Conservation (phyloP, 495 filamentous ascomycete genomes). For the Tetracladium marchalianum region DNA sequence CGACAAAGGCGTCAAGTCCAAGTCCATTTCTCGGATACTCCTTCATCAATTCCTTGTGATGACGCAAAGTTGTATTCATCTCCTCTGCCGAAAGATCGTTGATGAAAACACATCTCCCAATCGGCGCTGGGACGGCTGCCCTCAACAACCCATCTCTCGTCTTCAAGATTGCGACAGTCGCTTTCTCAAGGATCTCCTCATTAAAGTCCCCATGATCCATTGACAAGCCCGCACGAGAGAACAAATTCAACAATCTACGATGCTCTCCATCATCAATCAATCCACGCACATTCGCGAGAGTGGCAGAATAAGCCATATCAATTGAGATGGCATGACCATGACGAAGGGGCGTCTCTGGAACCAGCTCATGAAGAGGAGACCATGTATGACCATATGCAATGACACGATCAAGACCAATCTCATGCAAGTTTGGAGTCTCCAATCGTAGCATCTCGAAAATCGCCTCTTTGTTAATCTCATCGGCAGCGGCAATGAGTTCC, state of each 20-base stretch:
- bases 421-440: conserved; percentile 54
- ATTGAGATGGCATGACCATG: conserved; percentile 59
- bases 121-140: conserved; percentile 44
- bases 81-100: conserved; percentile 44
- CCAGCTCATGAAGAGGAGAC: conserved; percentile 53
- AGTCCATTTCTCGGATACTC: conserved; percentile 44
- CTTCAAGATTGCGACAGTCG: conserved; percentile 50
- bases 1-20: conserved; percentile 52
- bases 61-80: conserved; percentile 36
- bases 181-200: conserved; percentile 46
- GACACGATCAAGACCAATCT: conserved; percentile 51
- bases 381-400: conserved; percentile 63
- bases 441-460: conserved; percentile 56
- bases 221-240: conserved; percentile 50
- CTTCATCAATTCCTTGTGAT: conserved; percentile 45
- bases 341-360: conserved; percentile 47
- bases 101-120: conserved; percentile 47
- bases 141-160: conserved; percentile 51
- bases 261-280: conserved; percentile 43
- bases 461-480: conserved; percentile 46
- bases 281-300: conserved; percentile 42
- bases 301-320: conserved; percentile 59
- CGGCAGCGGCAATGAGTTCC: conserved; percentile 43
- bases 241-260: conserved; percentile 42
- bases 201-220: conserved; percentile 54